Evolutionary conservation across 2,329 filamentous ascomycete genomes (phyloP).

Genomic region (Fusarium sp.): DNA sequence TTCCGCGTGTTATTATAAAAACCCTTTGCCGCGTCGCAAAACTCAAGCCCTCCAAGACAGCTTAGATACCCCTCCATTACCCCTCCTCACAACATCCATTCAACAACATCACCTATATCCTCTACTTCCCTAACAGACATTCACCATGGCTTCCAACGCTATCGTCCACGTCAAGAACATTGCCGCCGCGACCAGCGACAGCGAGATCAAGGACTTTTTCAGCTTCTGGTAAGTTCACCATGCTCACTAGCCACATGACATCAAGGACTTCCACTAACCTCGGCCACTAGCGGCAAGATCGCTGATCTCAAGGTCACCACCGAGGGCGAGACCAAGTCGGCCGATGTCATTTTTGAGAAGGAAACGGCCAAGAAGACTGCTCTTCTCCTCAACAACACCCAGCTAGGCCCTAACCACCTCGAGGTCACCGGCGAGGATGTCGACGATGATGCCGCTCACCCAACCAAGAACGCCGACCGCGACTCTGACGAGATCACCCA

Average conservation of each 20-base stretch:
- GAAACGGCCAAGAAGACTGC: slow-evolving; percentile 96
- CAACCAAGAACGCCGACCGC: slow-evolving; percentile 66
- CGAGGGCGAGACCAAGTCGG: slow-evolving; percentile 78
- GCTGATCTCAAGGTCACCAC: slow-evolving; percentile 81
- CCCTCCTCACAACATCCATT: not conserved
- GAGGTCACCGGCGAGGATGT: slow-evolving; percentile 76
- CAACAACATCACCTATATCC: not conserved
- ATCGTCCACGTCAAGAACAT: slow-evolving; percentile 94
- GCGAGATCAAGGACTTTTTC: slow-evolving; percentile 97
- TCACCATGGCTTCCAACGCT: slow-evolving; percentile 66
- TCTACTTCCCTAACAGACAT: slow-evolving; percentile 1
- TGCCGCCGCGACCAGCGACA: slow-evolving; percentile 81
- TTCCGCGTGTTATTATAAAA: slow-evolving; percentile 26
- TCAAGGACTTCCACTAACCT: slow-evolving; percentile 32
- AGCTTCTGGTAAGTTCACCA: slow-evolving; percentile 80
- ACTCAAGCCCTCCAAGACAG: slow-evolving; percentile 8
- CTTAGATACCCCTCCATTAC: slow-evolving; percentile 28
- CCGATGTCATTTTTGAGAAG: slow-evolving; percentile 97
- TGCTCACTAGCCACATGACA: not conserved
- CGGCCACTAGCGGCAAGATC: slow-evolving; percentile 83
- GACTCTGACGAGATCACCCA: slow-evolving; percentile 82
- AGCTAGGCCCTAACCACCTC: slow-evolving; percentile 89
- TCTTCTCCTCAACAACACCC: slow-evolving; percentile 95
- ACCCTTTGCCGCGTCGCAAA: slow-evolving; percentile 2
- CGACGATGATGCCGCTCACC: slow-evolving; percentile 70